Evolutionary conservation across 257 asterid genomes (phyloP).

Genomic region (Gentiana macrophylla): DNA sequence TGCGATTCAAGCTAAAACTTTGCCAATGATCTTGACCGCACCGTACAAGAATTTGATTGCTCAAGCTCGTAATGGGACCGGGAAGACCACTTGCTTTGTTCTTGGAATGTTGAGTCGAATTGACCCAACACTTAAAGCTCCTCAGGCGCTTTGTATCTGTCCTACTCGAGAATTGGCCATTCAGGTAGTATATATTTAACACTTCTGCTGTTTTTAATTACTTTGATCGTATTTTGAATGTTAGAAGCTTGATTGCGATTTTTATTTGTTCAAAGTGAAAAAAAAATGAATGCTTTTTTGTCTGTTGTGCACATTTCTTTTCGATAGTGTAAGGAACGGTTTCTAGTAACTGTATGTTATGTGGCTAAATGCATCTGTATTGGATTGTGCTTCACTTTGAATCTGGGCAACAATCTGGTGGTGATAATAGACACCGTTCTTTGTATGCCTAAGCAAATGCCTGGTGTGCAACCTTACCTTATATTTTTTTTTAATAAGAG

Average conservation of each 20-base stretch:
- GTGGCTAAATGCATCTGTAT: no score
- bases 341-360: no score
- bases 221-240: background rate
- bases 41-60: constrained; percentile 80
- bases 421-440: no score
- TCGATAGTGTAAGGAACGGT: no score
- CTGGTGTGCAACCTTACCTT: no score
- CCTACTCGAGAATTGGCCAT: constrained; percentile 95
- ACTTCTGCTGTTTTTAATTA: background rate
- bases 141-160: constrained; percentile 96
- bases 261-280: background rate
- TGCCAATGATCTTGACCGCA: constrained; percentile 91
- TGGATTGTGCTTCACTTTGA: no score
- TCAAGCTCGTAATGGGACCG: constrained; percentile 96
- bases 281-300: background rate
- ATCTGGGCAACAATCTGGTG: no score
- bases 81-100: constrained; percentile 95
- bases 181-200: constrained; percentile 40
- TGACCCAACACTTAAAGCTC: constrained; percentile 50
- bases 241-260: background rate
- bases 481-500: no score
- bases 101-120: constrained; percentile 97
- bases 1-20: constrained; percentile 68
- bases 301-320: no score
- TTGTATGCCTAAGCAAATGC: no score